Evolutionary conservation across 768 basidiomycete genomes (phyloP), one percentile per base, ranked within the genome.

Genomic region (Rhodotorula diobovata): DNA sequence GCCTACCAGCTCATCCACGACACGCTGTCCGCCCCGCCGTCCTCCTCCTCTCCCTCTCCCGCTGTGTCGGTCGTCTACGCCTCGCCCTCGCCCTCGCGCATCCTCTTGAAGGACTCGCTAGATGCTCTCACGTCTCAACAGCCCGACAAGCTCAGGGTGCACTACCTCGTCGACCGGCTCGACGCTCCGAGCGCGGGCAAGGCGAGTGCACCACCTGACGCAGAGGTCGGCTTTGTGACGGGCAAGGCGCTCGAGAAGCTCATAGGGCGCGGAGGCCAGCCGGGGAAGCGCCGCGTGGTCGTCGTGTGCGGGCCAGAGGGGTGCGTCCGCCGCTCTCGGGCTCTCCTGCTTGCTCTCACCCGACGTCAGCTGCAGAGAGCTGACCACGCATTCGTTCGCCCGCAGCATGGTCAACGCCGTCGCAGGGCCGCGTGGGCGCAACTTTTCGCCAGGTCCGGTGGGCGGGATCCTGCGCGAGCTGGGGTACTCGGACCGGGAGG

Each of bases 221-320:
- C 30, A 15, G 11, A 21, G 53, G 60, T 71, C 3, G 75, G 75
- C 1, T 32, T 61, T 25, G 20, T 75, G 46, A 37, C 57, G 23
- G 4, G 35, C 28, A 50, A 53, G 51, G 53, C 41, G 20, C 28
- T 77, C 3, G 32, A 65, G 41, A 25, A 64, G 63, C 39, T 35
- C 34, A 59, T 78, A 7, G 75, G 73, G 8, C 53, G 20, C 21
- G 64, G 69, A 14, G 45, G 50, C 5, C 25, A 23, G 11, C 48
- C 28, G 9, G 25, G 18, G 12, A 65, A 56, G 54, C 46, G 58
- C 35, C 50, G 61, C 39, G 50, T 67, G 9, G 66, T 77, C 23
- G 46, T 78, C 1, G 67, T 78, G 1, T 78, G 77, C 61, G 77
- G 77, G 18, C 77, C 77, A 0, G 77, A 78, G 20, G 70, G 61